These are phyloP conservation scores for Lepidium sativum DNA, from an alignment of 345 rosid species.

Conservation along the genomic window DNA sequence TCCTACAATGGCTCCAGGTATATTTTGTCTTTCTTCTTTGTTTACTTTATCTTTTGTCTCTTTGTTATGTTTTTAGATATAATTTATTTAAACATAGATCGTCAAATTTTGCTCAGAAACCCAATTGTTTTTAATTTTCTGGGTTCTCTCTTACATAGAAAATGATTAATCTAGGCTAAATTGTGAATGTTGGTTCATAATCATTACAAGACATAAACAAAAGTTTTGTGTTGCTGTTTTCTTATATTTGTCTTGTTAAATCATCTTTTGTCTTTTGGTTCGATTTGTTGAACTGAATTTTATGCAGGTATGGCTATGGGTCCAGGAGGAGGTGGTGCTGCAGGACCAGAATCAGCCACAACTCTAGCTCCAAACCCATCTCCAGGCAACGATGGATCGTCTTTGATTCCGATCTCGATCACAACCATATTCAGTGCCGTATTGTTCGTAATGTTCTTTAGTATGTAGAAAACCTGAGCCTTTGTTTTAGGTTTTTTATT, in stretches of 20 bases:
- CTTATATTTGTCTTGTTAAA: too few relatives aligned
- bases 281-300: not conserved
- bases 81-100: not conserved
- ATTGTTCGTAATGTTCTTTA: not conserved
- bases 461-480: not conserved
- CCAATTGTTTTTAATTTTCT: not conserved
- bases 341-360: constrained; percentile 10
- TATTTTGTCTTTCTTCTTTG: not conserved
- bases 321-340: constrained; percentile 17
- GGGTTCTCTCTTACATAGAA: not conserved
- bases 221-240: not conserved
- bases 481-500: not conserved
- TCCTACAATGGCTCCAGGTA: constrained; percentile 27
- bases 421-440: not conserved
- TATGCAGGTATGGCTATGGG: constrained; percentile 17
- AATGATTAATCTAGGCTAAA: not conserved
- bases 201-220: not conserved
- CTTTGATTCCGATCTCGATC: constrained; percentile 15
- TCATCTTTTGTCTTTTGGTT: too few relatives aligned
- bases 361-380: constrained; percentile 9
- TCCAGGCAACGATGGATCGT: constrained; percentile 18
- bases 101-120: too few relatives aligned
- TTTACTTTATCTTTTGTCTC: not conserved
- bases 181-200: not conserved
- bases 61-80: not conserved